phyloP scores from a whole-genome alignment of 2,329 filamentous ascomycete genomes.

The Alternaria sp. region DNA sequence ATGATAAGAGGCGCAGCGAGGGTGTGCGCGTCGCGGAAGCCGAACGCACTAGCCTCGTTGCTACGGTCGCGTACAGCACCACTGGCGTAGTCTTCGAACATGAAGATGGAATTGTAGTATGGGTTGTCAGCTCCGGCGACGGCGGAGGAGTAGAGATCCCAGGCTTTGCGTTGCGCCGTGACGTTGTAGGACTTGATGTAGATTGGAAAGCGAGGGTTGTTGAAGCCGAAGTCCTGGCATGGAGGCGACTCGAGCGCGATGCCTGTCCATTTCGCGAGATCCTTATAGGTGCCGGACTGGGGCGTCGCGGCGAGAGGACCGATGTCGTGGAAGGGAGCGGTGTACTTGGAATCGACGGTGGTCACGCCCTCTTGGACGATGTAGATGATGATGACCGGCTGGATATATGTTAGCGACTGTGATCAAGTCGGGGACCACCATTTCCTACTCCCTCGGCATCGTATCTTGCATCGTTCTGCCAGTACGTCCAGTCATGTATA shows the following conservation, averaged over 20 bases:
- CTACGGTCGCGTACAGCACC: constrained; percentile 48
- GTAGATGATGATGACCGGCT: constrained; percentile 25
- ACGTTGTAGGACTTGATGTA: constrained; percentile 42
- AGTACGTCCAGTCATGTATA: constrained; percentile 34
- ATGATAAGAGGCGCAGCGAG: constrained; percentile 31
- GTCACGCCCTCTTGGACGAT: constrained; percentile 34
- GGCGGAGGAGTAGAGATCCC: constrained; percentile 46
- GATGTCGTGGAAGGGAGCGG: constrained; percentile 27
- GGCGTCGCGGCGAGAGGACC: constrained; percentile 17
- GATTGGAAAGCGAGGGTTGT: constrained; percentile 33
- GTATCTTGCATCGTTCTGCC: constrained; percentile 24
- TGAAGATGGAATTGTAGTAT: constrained; percentile 54
- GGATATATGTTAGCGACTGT: background rate
- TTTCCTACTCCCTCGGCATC: background rate
- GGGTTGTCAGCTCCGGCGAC: constrained; percentile 35
- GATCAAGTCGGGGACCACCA: too few relatives aligned
- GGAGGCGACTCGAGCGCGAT: constrained; percentile 33
- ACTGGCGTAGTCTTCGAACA: constrained; percentile 63
- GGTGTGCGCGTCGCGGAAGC: constrained; percentile 51
- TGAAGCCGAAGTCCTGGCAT: constrained; percentile 35
- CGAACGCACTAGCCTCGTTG: constrained; percentile 9
- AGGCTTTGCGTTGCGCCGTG: constrained; percentile 46
- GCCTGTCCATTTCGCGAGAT: constrained; percentile 31
- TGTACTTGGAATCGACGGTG: constrained; percentile 27
- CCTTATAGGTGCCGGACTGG: constrained; percentile 26